Evolutionary conservation across 2,329 filamentous ascomycete species (phyloP).

Genomic region (Beauveria sp.): DNA sequence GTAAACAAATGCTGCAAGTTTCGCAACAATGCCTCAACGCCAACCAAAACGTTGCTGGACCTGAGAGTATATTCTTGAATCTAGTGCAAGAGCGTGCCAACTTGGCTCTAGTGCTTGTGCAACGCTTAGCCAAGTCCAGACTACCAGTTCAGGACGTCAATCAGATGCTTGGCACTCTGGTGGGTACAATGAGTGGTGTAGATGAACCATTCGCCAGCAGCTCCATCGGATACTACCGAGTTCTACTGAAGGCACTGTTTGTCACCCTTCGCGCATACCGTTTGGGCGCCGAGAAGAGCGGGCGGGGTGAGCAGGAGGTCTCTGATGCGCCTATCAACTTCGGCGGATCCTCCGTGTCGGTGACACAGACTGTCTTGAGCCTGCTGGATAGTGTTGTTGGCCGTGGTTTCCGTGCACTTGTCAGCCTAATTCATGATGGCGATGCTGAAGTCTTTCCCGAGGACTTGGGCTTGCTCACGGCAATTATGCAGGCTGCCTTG

Average conservation of each 20-base stretch:
- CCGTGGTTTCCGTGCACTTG: slow-evolving; percentile 73
- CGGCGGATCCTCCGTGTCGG: slow-evolving; percentile 32
- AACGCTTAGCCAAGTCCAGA: slow-evolving; percentile 60
- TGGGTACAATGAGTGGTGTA: slow-evolving; percentile 44
- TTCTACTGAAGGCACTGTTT: slow-evolving; percentile 76
- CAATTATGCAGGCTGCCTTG: slow-evolving; percentile 77
- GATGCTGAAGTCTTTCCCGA: slow-evolving; percentile 56
- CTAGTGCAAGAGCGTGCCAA: slow-evolving; percentile 71
- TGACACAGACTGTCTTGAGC: slow-evolving; percentile 62
- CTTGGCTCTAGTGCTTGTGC: slow-evolving; percentile 73
- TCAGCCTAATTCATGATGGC: slow-evolving; percentile 73
- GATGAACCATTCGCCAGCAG: slow-evolving; percentile 46
- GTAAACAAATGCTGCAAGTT: slow-evolving; percentile 65
- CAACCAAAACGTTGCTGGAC: slow-evolving; percentile 64
- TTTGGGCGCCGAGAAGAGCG: slow-evolving; percentile 15
- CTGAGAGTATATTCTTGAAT: slow-evolving; percentile 74
- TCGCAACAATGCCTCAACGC: slow-evolving; percentile 70
- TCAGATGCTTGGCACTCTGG: slow-evolving; percentile 42
- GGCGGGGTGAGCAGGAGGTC: slow-evolving; percentile 8
- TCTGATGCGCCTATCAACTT: slow-evolving; percentile 25
- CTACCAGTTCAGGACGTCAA: slow-evolving; percentile 44
- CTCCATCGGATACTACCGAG: slow-evolving; percentile 67
- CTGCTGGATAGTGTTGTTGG: slow-evolving; percentile 74
- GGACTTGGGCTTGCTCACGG: slow-evolving; percentile 81
- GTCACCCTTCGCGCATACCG: slow-evolving; percentile 66